Evolutionary conservation across 768 basidiomycete genomes (phyloP).

Genomic region (Grammothele lineata): DNA sequence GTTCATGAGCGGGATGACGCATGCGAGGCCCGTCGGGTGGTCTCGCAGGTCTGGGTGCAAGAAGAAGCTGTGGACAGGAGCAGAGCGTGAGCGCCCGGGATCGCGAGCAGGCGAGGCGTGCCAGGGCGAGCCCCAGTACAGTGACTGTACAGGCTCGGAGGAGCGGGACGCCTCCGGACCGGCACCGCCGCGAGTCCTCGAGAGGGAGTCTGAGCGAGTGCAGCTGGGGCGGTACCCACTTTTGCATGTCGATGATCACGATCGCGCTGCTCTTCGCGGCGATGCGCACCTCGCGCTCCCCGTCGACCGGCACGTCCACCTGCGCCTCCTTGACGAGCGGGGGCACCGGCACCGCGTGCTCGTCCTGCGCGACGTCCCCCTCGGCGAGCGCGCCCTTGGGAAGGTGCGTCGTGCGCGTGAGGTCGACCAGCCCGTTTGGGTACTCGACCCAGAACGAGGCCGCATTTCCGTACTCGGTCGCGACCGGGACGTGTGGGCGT

Average conservation of each 20-base stretch:
- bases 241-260: constrained; percentile 74
- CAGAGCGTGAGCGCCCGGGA: background rate
- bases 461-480: constrained; percentile 52
- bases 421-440: constrained; percentile 57
- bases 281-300: constrained; percentile 47
- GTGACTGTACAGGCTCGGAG: no score
- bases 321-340: constrained; percentile 34
- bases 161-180: no score
- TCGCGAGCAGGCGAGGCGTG: background rate
- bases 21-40: constrained; percentile 52
- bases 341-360: constrained; percentile 20
- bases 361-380: constrained; percentile 6
- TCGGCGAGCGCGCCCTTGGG: constrained; percentile 2
- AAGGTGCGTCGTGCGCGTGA: constrained; percentile 47
- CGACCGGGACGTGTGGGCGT: constrained; percentile 39
- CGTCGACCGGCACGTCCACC: constrained; percentile 51
- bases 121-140: no score
- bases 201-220: no score
- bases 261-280: constrained; percentile 47
- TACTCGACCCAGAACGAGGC: constrained; percentile 67
- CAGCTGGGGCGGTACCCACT: constrained; percentile 41
- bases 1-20: constrained; percentile 51
- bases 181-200: no score
- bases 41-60: constrained; percentile 55
- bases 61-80: constrained; percentile 62